phyloP scores from a whole-genome alignment of 1,284 basidiomycete species.

The Naganishia sp. region DNA sequence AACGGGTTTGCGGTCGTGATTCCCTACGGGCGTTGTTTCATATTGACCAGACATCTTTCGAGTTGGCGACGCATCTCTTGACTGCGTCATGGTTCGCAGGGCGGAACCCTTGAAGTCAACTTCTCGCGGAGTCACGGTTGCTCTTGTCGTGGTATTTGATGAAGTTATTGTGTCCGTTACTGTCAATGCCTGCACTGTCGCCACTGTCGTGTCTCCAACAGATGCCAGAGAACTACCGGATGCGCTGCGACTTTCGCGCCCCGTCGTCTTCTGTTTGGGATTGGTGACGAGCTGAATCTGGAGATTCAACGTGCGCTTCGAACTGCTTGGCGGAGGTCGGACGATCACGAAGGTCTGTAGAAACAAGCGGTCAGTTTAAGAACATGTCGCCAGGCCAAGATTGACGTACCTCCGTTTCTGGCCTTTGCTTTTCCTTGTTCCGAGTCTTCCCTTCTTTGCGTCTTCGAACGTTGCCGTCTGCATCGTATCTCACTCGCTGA shows the following conservation, averaged over 20 bases:
- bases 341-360: slow-evolving; percentile 66
- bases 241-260: slow-evolving; percentile 31
- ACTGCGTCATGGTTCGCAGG: not conserved
- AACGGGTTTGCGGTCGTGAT: not conserved
- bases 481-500: slow-evolving; percentile 11
- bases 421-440: slow-evolving; percentile 3
- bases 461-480: not conserved
- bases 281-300: slow-evolving; percentile 81
- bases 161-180: not conserved
- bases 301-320: slow-evolving; percentile 85
- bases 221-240: slow-evolving; percentile 35
- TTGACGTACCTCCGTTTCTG: slow-evolving; percentile 14
- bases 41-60: not conserved
- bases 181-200: not conserved
- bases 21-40: not conserved
- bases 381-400: not conserved
- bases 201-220: slow-evolving; percentile 15
- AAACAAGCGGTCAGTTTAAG: not conserved
- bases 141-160: not conserved
- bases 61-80: slow-evolving; percentile 22
- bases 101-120: slow-evolving; percentile 6
- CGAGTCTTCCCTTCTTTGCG: slow-evolving; percentile 9
- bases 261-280: slow-evolving; percentile 17
- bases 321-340: slow-evolving; percentile 65
- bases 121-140: slow-evolving; percentile 20